Percentiles rank a stretch among this genome's conserved stretches.
Evolutionary conservation across 2,329 filamentous ascomycete genomes (phyloP).

Genomic region (Raffaelea arxii): DNA sequence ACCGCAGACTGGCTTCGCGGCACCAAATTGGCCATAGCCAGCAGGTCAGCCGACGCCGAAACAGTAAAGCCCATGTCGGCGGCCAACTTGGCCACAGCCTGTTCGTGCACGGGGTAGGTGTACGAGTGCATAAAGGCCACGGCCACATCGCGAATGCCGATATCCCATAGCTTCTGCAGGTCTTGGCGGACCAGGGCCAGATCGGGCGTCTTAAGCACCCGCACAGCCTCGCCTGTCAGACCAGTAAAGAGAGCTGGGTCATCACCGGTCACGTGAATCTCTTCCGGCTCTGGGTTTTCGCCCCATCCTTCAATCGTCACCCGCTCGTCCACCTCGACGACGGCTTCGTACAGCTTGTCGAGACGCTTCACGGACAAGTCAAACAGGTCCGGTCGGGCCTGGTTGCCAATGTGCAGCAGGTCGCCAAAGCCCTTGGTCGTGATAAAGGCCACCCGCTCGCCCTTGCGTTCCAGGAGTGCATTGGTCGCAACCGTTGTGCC

Average conservation of each 20-base stretch:
- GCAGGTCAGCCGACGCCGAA: constrained; percentile 1
- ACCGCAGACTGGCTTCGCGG: constrained; percentile 60
- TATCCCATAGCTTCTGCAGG: constrained; percentile 49
- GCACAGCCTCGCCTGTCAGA: constrained; percentile 63
- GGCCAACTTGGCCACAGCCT: constrained; percentile 7
- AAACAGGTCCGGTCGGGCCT: constrained; percentile 82
- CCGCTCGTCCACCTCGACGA: constrained; percentile 81
- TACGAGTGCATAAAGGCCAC: constrained; percentile 24
- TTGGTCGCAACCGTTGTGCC: constrained; percentile 93
- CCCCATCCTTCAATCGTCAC: constrained; percentile 89
- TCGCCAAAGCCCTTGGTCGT: constrained; percentile 84
- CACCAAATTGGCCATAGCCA: constrained; percentile 59
- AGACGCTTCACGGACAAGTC: constrained; percentile 81
- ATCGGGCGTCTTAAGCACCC: constrained; percentile 48
- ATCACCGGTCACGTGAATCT: constrained; percentile 44
- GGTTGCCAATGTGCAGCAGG: constrained; percentile 81
- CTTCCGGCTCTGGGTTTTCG: constrained; percentile 64
- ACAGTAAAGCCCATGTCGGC: constrained; percentile 2
- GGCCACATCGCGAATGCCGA: constrained; percentile 37
- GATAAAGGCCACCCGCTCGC: constrained; percentile 77
- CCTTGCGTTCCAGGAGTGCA: constrained; percentile 80
- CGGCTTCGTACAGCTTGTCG: constrained; percentile 73
- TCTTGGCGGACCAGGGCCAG: constrained; percentile 41
- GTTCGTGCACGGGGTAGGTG: constrained; percentile 11
- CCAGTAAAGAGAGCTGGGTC: constrained; percentile 54